Percentiles rank a stretch among this genome's conserved stretches.
Conservation (phyloP, 345 rosid genomes). For the Pseudoturritis turrita region DNA sequence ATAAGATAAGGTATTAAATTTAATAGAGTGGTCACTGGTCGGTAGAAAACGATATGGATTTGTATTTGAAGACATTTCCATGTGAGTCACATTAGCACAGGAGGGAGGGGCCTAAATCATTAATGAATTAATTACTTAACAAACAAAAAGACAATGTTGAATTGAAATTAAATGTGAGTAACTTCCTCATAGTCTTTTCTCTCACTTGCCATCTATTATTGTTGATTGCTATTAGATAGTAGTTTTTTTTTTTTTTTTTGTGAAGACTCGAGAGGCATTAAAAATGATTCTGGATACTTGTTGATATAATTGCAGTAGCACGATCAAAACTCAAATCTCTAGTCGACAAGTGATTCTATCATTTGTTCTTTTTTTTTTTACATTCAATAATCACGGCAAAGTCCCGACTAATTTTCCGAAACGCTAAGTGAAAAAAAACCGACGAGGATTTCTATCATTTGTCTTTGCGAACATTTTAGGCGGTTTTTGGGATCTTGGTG, state of each 20-base stretch:
- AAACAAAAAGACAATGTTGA: background rate
- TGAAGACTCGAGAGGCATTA: background rate
- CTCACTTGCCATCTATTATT: constrained; percentile 1
- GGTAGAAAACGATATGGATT: constrained; percentile 18
- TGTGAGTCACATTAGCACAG: constrained; percentile 28
- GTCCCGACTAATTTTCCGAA: too few relatives aligned
- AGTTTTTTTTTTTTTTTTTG: background rate
- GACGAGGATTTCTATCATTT: too few relatives aligned
- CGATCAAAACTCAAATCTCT: background rate
- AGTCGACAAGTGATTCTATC: too few relatives aligned
- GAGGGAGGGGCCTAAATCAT: constrained; percentile 17
- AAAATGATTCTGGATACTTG: background rate
- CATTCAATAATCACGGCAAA: too few relatives aligned
- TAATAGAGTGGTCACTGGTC: constrained; percentile 17
- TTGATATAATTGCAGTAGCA: background rate
- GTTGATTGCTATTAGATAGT: background rate
- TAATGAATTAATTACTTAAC: constrained; percentile 11
- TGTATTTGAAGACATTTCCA: constrained; percentile 27
- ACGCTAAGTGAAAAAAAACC: too few relatives aligned
- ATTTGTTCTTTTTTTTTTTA: too few relatives aligned
- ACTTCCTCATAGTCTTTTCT: background rate
- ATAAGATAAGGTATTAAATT: constrained; percentile 13
- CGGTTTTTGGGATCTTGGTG: too few relatives aligned
- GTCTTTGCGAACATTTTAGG: too few relatives aligned
- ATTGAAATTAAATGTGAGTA: constrained; percentile 9